Conservation (phyloP, 2,329 filamentous ascomycete species). For the Bimuria novae-zelandiae region DNA sequence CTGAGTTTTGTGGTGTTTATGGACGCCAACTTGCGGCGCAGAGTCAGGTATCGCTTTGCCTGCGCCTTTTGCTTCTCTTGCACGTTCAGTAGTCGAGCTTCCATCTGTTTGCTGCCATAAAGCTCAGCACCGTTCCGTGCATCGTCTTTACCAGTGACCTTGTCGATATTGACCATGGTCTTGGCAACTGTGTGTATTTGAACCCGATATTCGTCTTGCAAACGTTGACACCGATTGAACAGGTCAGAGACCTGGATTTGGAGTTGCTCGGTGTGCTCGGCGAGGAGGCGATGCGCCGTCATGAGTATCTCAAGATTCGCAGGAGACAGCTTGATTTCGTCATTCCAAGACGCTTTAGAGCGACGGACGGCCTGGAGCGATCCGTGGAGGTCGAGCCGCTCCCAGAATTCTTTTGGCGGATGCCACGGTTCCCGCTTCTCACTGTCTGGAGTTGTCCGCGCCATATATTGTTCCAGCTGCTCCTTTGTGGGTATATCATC, state of each 20-base stretch:
- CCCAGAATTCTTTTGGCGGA: slow-evolving; percentile 64
- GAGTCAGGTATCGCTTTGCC: slow-evolving; percentile 62
- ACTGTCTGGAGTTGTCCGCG: slow-evolving; percentile 18
- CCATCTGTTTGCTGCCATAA: slow-evolving; percentile 61
- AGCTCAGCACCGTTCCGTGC: slow-evolving; percentile 51
- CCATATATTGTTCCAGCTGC: slow-evolving; percentile 32
- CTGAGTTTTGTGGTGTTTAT: slow-evolving; percentile 62
- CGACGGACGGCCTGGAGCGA: slow-evolving; percentile 64
- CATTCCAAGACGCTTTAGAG: slow-evolving; percentile 65
- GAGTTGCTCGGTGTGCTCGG: slow-evolving; percentile 69
- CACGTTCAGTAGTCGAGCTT: slow-evolving; percentile 61
- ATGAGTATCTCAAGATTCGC: slow-evolving; percentile 73
- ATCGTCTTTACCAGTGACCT: slow-evolving; percentile 64
- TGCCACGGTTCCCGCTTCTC: slow-evolving; percentile 71
- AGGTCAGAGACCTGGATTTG: slow-evolving; percentile 73
- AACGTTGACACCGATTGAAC: slow-evolving; percentile 70
- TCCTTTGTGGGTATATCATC: slow-evolving; percentile 32
- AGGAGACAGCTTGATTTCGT: slow-evolving; percentile 71
- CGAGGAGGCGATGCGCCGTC: slow-evolving; percentile 72
- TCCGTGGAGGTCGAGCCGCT: slow-evolving; percentile 59
- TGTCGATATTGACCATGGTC: slow-evolving; percentile 68
- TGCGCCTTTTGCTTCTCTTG: slow-evolving; percentile 62
- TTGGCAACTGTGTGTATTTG: slow-evolving; percentile 70
- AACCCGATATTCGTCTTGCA: slow-evolving; percentile 69
- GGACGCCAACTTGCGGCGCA: slow-evolving; percentile 56